Percentiles rank a stretch among this genome's conserved stretches.
These are phyloP conservation scores for Phyllostachys edulis DNA, from an alignment of 176 grass and related monocot species.

Conservation along the genomic window DNA sequence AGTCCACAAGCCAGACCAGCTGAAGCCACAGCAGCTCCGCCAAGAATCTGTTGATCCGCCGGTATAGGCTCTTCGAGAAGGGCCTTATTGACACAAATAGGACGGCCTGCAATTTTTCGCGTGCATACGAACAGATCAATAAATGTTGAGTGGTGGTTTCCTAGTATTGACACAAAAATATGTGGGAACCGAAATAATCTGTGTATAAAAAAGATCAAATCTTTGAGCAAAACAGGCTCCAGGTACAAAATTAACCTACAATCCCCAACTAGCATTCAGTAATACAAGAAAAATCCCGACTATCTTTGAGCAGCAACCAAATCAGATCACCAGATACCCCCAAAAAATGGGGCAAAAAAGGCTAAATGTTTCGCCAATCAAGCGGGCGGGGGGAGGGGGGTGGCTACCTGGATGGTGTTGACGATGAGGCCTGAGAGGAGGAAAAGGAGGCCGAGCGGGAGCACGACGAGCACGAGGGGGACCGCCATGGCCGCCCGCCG, in stretches of 20 bases:
- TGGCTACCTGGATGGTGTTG: conserved; percentile 50
- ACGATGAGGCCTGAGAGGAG: conserved; percentile 66
- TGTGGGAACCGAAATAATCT: neutral
- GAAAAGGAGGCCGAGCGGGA: conserved; percentile 75
- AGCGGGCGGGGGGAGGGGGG: too few species aligned
- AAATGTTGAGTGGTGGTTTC: neutral
- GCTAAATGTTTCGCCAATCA: neutral
- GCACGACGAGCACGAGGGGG: conserved; percentile 49
- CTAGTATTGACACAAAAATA: neutral
- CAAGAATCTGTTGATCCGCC: conserved; percentile 62
- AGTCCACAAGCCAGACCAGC: conserved; percentile 93
- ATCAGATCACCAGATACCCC: conserved; percentile 4
- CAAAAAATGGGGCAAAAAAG: neutral
- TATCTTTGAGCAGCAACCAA: neutral
- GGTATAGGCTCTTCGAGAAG: conserved; percentile 65
- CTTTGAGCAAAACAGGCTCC: neutral
- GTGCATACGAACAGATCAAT: neutral
- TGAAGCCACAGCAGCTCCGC: conserved; percentile 85
- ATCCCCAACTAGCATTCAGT: neutral
- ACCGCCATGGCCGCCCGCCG: conserved; percentile 38
- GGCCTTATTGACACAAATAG: conserved; percentile 70
- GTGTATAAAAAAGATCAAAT: neutral
- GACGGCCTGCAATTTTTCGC: conserved; percentile 42
- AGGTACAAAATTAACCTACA: neutral
- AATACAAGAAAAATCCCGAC: neutral